These are phyloP conservation scores for Mariannaea elegans DNA, from an alignment of 2,329 filamentous ascomycete species.

Conservation along the genomic window DNA sequence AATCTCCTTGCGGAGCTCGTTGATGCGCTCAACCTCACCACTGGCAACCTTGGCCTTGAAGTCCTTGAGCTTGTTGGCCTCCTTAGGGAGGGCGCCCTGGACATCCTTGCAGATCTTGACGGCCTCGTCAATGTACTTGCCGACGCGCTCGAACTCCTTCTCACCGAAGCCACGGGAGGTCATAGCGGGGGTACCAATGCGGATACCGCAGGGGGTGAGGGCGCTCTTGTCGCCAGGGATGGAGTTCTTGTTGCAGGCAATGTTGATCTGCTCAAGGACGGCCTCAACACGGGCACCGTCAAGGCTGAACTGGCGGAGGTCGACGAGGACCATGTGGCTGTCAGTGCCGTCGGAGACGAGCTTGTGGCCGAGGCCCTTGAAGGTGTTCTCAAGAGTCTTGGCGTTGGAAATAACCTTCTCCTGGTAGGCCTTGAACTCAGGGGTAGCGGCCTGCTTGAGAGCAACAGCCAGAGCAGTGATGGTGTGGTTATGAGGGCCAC, in stretches of 20 bases:
- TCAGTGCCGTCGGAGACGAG: conserved; percentile 96
- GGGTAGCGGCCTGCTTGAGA: conserved; percentile 88
- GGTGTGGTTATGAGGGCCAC: conserved; percentile 99
- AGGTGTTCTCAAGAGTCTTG: conserved; percentile 85
- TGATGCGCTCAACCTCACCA: conserved; percentile 83
- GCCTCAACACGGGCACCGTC: conserved; percentile 96
- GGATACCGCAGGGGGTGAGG: conserved; percentile 91
- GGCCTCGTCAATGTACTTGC: conserved; percentile 85
- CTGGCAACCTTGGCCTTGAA: conserved; percentile 92
- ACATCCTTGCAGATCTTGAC: conserved; percentile 92
- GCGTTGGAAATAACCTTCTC: conserved; percentile 92
- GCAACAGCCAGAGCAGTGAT: conserved; percentile 97
- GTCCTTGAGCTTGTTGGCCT: conserved; percentile 99
- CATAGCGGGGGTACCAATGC: conserved; percentile 98
- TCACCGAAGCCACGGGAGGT: conserved; percentile 93
- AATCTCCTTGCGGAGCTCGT: conserved; percentile 88
- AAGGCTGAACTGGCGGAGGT: conserved; percentile 85
- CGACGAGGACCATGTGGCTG: conserved; percentile 95
- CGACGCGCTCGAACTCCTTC: conserved; percentile 91
- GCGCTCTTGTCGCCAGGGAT: conserved; percentile 98
- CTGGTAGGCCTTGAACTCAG: conserved; percentile 95
- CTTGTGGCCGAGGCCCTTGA: conserved; percentile 90
- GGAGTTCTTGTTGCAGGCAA: conserved; percentile 99
- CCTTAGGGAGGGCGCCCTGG: conserved; percentile 87
- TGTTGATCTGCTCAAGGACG: conserved; percentile 97